phyloP scores from a whole-genome alignment of 768 basidiomycete species.

The Amanita phalloides region DNA sequence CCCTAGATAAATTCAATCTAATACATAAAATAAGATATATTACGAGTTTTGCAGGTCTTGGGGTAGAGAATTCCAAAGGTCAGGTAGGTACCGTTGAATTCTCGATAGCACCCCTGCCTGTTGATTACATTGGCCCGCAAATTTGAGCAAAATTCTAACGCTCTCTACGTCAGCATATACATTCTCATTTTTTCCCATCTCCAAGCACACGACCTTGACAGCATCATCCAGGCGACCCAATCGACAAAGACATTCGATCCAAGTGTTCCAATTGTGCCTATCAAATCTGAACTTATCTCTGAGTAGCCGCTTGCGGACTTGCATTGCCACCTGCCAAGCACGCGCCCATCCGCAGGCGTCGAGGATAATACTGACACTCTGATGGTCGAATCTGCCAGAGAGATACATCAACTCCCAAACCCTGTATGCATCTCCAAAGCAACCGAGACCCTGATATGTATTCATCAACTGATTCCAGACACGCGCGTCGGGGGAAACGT shows the following conservation, averaged over 20 bases:
- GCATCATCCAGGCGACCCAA: conserved; percentile 58
- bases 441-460: conserved; percentile 72
- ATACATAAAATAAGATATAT: conserved; percentile 4
- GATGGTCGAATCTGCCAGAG: conserved; percentile 44
- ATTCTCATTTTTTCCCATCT: conserved; percentile 45
- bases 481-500: conserved; percentile 55
- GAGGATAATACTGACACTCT: conserved; percentile 72
- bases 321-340: conserved; percentile 37
- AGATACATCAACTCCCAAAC: conserved; percentile 73
- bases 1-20: conserved; percentile 14
- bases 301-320: conserved; percentile 42
- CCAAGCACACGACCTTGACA: conserved; percentile 44
- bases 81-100: conserved; percentile 29
- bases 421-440: conserved; percentile 58
- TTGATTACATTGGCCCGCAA: conserved; percentile 32
- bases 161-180: conserved; percentile 39
- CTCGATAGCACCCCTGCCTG: conserved; percentile 34
- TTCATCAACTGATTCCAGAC: conserved; percentile 86
- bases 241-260: conserved; percentile 81
- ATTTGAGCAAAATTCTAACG: conserved; percentile 42
- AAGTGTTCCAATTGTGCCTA: conserved; percentile 67
- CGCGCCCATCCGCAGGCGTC: conserved; percentile 70
- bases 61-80: conserved; percentile 23
- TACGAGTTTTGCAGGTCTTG: conserved; percentile 14
- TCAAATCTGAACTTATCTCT: conserved; percentile 43